Base-by-base conservation (phyloP, 2,329 filamentous ascomycete species). In the Neoarthrinium moseri region DNA sequence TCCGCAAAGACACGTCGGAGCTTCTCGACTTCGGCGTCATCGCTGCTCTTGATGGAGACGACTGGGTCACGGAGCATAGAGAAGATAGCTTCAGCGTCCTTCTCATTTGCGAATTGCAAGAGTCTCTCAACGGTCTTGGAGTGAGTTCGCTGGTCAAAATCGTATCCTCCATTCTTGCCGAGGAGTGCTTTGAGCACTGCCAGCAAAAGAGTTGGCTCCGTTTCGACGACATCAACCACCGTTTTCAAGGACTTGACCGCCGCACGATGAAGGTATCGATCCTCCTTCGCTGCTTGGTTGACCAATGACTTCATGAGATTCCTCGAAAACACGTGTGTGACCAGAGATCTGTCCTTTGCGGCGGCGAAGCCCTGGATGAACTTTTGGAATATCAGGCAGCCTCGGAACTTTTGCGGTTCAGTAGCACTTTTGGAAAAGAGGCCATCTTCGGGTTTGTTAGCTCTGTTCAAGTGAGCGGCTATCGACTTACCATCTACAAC, bases 381-480 rank as follows among this genome's bases (percentile, higher is more conserved):
- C 59, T 86, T 89, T 56, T 86, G 83, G 58, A 96, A 89, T 3
- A 97, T 79, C 58, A 91, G 83, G 67, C 97, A 92, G 0, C 94
- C 94, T 66, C 90, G 91, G 59, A 89, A 90, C 66, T 96, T 97
- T 46, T 95, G 87, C 56, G 91, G 89, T 34, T 91, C 84, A 2
- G 91, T 95, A 6, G 91, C 86, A 10, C 80, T 83, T 46, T 86
- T 81, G 5, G 89, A 86, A 62, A 97, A 96, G 4, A 96, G 76
- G 7, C 87, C 86, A 61, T 92, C 88, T 92, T 51, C 1, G 36
- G 3, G 12, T 10, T 10, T 15, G 22, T 41, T 46, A 40, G 38
- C 23, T 30, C 22, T 20, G 10, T 11, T 21, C 1, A 18, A 15
- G 7, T 24, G n/a, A 13, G 4, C 36, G 15, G 23, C 21, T 3